Percentiles rank a stretch among this genome's conserved stretches.
Evolutionary conservation across 371 early-diverging fungal species (phyloP).

Genomic region (Homolaphlyctis polyrhiza): DNA sequence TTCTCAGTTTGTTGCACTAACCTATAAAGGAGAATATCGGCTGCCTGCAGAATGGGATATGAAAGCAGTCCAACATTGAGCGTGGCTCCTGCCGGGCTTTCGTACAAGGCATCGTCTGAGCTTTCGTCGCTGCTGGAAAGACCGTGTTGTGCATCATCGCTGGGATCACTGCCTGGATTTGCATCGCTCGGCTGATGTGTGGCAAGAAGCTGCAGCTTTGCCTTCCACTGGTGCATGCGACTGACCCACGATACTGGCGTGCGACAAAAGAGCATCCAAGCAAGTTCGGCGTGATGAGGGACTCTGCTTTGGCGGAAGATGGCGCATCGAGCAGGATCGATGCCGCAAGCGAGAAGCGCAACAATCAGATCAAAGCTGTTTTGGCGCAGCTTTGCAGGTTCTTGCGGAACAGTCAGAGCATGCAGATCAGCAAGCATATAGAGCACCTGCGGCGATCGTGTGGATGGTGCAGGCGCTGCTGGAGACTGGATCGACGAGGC

Average conservation of each 20-base stretch:
- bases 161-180: constrained; percentile 7
- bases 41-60: constrained; percentile 91
- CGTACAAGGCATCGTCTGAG: constrained; percentile 16
- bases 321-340: constrained; percentile 68
- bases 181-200: constrained; percentile 12
- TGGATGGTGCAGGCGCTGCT: not conserved
- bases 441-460: constrained; percentile 23
- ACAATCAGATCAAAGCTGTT: constrained; percentile 67
- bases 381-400: constrained; percentile 57
- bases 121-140: constrained; percentile 8
- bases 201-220: constrained; percentile 9
- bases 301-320: constrained; percentile 81
- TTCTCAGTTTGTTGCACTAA: no score
- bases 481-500: not conserved
- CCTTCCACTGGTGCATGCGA: constrained; percentile 96
- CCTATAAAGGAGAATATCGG: constrained; percentile 86
- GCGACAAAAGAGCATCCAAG: constrained; percentile 82
- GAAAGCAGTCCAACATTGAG: constrained; percentile 76
- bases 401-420: constrained; percentile 80
- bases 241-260: constrained; percentile 84
- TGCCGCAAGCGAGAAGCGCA: constrained; percentile 78
- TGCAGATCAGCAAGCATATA: constrained; percentile 88
- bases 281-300: constrained; percentile 71
- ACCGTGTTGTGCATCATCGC: not conserved
- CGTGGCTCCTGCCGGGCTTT: not conserved